phyloP scores from a whole-genome alignment of 2,329 filamentous ascomycete species.

The Aspergillus jensenii region DNA sequence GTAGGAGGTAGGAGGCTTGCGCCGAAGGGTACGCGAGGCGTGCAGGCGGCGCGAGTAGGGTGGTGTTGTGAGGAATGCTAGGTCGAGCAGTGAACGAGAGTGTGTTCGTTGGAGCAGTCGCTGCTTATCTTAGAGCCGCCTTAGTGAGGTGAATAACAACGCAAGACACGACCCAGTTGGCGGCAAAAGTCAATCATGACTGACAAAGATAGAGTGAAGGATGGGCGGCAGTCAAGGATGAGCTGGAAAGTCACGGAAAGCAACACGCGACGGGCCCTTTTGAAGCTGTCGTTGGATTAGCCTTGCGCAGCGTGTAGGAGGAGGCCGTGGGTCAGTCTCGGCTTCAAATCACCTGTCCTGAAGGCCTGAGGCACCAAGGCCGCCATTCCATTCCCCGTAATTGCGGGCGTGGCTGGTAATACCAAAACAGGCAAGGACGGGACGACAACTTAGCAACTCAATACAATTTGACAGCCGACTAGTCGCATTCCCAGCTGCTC shows the following conservation, averaged over 20 bases:
- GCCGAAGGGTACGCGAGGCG: not conserved
- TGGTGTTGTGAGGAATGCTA: not conserved
- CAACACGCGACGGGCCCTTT: not conserved
- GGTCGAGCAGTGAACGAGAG: not conserved
- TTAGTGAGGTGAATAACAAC: conserved; percentile 13
- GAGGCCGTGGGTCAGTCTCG: conserved; percentile 6
- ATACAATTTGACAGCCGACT: conserved; percentile 2
- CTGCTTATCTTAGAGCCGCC: conserved; percentile 15
- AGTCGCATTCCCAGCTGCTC: conserved; percentile 9
- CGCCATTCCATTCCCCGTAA: not conserved
- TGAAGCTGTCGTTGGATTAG: conserved; percentile 1
- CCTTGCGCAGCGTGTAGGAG: conserved; percentile 9
- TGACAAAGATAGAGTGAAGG: not conserved
- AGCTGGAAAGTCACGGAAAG: not conserved
- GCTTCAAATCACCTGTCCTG: conserved; percentile 8
- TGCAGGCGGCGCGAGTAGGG: not conserved
- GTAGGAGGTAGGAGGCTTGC: not conserved
- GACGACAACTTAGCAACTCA: not conserved
- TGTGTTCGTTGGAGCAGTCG: not conserved
- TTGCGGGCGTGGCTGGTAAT: not conserved
- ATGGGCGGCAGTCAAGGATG: not conserved
- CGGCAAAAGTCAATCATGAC: conserved; percentile 15
- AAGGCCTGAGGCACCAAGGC: conserved; percentile 2
- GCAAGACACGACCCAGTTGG: conserved; percentile 3
- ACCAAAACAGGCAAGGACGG: not conserved